Conservation (phyloP, 2,329 filamentous ascomycete genomes). For the Fusarium nurragi region DNA sequence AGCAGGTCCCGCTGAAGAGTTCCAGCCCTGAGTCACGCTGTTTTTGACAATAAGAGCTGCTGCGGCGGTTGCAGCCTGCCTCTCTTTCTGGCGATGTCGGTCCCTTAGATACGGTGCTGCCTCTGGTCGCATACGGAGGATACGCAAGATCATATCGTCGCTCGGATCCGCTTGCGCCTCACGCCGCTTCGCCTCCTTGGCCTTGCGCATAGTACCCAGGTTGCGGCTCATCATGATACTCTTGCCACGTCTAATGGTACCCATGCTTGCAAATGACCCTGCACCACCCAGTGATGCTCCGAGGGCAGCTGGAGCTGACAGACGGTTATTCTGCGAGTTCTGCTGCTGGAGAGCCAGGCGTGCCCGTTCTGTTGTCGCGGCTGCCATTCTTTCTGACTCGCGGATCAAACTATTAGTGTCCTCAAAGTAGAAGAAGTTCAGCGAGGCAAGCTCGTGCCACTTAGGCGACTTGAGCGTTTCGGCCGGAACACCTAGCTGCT, state of each 20-base stretch:
- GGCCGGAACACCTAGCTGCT: conserved; percentile 86
- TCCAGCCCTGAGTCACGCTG: conserved; percentile 74
- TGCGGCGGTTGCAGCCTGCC: conserved; percentile 87
- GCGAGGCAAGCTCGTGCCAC: conserved; percentile 94
- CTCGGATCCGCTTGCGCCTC: conserved; percentile 96
- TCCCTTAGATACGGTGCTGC: conserved; percentile 88
- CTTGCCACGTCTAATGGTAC: conserved; percentile 72
- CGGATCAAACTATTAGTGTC: conserved; percentile 89
- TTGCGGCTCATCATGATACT: conserved; percentile 95
- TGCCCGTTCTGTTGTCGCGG: conserved; percentile 78
- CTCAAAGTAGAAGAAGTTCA: conserved; percentile 99
- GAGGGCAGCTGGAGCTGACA: conserved; percentile 70
- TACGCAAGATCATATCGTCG: conserved; percentile 97
- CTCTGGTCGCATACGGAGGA: conserved; percentile 93
- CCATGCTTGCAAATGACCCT: conserved; percentile 70
- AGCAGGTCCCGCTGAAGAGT: conserved; percentile 47
- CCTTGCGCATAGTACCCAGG: conserved; percentile 93
- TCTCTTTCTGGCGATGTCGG: conserved; percentile 90
- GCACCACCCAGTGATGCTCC: conserved; percentile 50
- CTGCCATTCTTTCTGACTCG: conserved; percentile 95
- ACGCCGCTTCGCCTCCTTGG: conserved; percentile 94
- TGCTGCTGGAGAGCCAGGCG: conserved; percentile 72
- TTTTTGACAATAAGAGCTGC: conserved; percentile 95
- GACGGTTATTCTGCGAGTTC: conserved; percentile 65
- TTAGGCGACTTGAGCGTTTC: conserved; percentile 96